Evolutionary conservation across 2,329 filamentous ascomycete species (phyloP), one percentile per base, ranked within the genome.

Genomic region (Aspergillus sp.): DNA sequence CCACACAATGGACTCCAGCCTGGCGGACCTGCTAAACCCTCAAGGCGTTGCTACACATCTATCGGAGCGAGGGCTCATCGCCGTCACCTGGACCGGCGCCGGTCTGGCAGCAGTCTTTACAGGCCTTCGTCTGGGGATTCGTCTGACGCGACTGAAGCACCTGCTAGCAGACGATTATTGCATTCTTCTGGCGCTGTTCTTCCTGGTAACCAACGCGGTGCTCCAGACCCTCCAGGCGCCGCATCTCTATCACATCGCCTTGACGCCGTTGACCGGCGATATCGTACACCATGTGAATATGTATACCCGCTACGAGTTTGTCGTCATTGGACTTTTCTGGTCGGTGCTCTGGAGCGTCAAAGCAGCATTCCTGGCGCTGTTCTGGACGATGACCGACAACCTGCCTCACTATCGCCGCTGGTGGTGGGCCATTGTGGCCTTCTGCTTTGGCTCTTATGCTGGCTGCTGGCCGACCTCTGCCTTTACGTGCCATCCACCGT

Each of bases 321-420:
- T 56, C 9, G 64, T 66, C 15, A 65, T 65, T 19, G 64, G 60
- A 1, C 42, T 65, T n/a, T 66, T 66, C 44, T 66, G 64, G 63
- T 58, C 61, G 2, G 56, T 66, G 1, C 44, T 66, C 4, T 66
- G 64, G 63, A 58, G 60, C 37, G 58, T 65, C 42, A 65, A 66
- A 37, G 63, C 48, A 1, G 61, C 64, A 1, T 65, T 66, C 22
- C 50, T 66, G 15, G 63, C 61, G 2, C 44, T 66, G 3, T 65
- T 64, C 37, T 66, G 63, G 63, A 56, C 54, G 3, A 60, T 63
- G 15, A 60, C 63, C 1, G 42, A 61, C 5, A 52, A 59, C 1
- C 50, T 66, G 5, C 61, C 64, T 3, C 50, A 49, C 11, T 64
- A 65, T 33, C 60, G 61, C 2, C 56, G 58, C 12, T 58, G 48